These are phyloP conservation scores for Pleurotus djamor DNA, from an alignment of 768 basidiomycete genomes.

Conservation along the genomic window DNA sequence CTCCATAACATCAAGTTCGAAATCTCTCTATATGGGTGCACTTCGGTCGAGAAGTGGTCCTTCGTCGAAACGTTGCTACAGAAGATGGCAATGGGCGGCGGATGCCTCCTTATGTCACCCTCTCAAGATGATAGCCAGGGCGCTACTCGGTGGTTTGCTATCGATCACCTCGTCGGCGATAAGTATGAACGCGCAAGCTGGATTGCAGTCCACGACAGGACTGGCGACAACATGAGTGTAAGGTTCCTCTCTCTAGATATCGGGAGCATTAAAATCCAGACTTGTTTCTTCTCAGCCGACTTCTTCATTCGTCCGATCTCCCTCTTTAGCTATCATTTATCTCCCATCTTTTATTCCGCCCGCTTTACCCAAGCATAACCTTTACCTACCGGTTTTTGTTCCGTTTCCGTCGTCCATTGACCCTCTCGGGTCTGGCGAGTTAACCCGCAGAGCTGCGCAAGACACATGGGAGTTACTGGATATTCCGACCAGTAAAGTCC, in stretches of 20 bases:
- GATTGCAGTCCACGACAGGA: slow-evolving; percentile 37
- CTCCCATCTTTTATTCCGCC: slow-evolving; percentile 48
- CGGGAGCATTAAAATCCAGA: slow-evolving; percentile 5
- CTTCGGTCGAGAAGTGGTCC: slow-evolving; percentile 57
- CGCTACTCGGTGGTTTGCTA: slow-evolving; percentile 22
- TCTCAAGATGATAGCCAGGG: slow-evolving; percentile 17
- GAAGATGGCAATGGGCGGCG: slow-evolving; percentile 45
- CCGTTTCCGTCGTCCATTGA: slow-evolving; percentile 18
- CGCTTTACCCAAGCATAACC: slow-evolving; percentile 32
- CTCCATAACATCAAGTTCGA: slow-evolving; percentile 38
- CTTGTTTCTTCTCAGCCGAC: slow-evolving; percentile 29
- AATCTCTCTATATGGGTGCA: slow-evolving; percentile 66
- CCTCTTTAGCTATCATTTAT: slow-evolving; percentile 69
- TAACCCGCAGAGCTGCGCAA: slow-evolving; percentile 28
- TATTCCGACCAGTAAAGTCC: slow-evolving; percentile 36
- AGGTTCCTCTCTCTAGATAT: not conserved
- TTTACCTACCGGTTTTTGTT: slow-evolving; percentile 60
- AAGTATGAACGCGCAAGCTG: slow-evolving; percentile 20
- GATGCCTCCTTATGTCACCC: slow-evolving; percentile 23
- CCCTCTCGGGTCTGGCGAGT: slow-evolving; percentile 16
- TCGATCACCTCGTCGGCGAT: slow-evolving; percentile 23
- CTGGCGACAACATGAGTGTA: slow-evolving; percentile 18
- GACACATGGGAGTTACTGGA: slow-evolving; percentile 41
- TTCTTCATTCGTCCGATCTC: slow-evolving; percentile 24
- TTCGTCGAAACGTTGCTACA: slow-evolving; percentile 58